Percentiles rank a stretch among this genome's conserved stretches.
phyloP scores from a whole-genome alignment of 495 filamentous ascomycete species.

The Terfezia boudieri region DNA sequence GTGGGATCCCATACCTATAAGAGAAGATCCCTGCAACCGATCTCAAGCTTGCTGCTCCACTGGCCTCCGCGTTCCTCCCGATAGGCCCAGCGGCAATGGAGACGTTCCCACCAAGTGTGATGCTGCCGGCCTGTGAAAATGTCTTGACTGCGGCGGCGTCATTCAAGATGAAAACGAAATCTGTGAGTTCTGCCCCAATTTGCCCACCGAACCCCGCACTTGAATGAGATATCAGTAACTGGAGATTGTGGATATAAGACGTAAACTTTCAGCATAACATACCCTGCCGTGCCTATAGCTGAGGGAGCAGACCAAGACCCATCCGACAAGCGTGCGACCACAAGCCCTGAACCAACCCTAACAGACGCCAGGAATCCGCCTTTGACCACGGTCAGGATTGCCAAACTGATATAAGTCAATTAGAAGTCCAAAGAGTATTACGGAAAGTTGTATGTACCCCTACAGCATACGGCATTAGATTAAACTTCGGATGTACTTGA shows the following conservation, averaged over 20 bases:
- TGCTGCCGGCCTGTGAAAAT: conserved; percentile 68
- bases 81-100: conserved; percentile 86
- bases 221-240: conserved; percentile 1
- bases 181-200: conserved; percentile 91
- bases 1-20: conserved; percentile 32
- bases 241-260: neutral
- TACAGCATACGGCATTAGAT: neutral
- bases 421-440: neutral
- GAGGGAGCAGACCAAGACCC: conserved; percentile 84
- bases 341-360: conserved; percentile 79
- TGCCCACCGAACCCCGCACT: conserved; percentile 79
- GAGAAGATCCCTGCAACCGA: conserved; percentile 84
- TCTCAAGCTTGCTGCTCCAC: conserved; percentile 74
- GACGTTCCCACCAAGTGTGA: conserved; percentile 90
- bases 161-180: conserved; percentile 98
- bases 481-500: too few species aligned
- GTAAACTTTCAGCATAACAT: neutral
- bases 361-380: conserved; percentile 85
- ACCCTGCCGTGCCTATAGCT: conserved; percentile 68
- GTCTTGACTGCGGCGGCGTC: conserved; percentile 77
- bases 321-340: conserved; percentile 79
- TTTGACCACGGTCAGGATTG: conserved; percentile 86
- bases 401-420: conserved; percentile 38
- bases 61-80: conserved; percentile 86
- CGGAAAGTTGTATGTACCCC: neutral